Evolutionary conservation across 208 protist genomes (phyloP), one percentile per base, ranked within the genome.

Genomic region (Borovskyia barvae): DNA sequence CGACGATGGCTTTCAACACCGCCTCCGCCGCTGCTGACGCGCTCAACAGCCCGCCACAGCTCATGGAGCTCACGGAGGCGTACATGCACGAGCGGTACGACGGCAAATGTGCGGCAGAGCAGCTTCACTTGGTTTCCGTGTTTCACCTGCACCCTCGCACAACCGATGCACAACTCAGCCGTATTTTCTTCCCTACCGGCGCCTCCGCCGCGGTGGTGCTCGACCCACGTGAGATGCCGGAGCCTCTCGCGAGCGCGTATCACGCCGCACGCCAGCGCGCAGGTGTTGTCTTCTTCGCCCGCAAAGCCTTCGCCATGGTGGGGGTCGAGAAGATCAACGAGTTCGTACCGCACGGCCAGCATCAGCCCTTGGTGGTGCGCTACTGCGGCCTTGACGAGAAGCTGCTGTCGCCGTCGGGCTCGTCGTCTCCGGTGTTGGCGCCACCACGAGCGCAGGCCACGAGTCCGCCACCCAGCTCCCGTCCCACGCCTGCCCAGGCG

Each of bases 261-360:
- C 24, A 25, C 14, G 48, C 39, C 22, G 33, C 54, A 1, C 77
- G 75, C 19, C 81, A 80, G 17, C 64, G 80, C 32, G 69, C 75
- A 41, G 88, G 88, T 12, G 80, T 84, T 11, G 88, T 94, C 29
- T 90, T 92, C 70, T 94, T 90, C 37, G 24, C 55, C 5, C 68
- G 63, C 17, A 81, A 81, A 33, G 75, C 72, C 36, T 87, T 85
- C 57, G 88, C 85, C 17, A 75, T 79, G 67, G 68, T 90, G 5
- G 88, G 75, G 4, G 80, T 92, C 12, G 77, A 94, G 61, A 94
- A 90, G 57, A 71, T 90, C 8, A 53, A 92, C 69, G 66, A 92
- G 56, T 94, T 94, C 61, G 84, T 88, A 5, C 84, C 88, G 6
- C 63, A 85, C 40, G 68, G 84, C 20, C 87, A 94, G 53, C 80